A percentile compares a stretch with the other conserved stretches of the same genome.
Conservation (phyloP, 352 stramenopile genomes). For the Phytophthora brassicae region DNA sequence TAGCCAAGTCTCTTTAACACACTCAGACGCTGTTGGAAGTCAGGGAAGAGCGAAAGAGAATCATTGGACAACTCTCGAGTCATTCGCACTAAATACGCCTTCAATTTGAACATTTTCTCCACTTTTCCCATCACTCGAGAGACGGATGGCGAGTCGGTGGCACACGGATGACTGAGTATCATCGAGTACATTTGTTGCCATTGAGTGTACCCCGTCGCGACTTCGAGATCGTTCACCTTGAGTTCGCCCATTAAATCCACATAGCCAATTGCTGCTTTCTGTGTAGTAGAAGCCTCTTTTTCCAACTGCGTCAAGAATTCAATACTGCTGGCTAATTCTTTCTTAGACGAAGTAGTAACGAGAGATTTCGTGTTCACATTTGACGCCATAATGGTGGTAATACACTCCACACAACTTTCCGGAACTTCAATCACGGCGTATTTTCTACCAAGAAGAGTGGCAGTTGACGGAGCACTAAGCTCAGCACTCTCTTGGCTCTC, state of each 20-base stretch:
- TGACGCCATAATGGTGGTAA: slow-evolving; percentile 47
- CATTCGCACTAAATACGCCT: slow-evolving; percentile 64
- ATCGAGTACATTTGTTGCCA: slow-evolving; percentile 63
- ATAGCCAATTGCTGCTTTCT: slow-evolving; percentile 50
- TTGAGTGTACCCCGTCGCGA: slow-evolving; percentile 59
- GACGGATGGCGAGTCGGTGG: slow-evolving; percentile 30
- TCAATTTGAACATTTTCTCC: slow-evolving; percentile 74
- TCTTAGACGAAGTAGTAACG: slow-evolving; percentile 62
- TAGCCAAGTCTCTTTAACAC: slow-evolving; percentile 95
- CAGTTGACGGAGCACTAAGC: slow-evolving; percentile 56
- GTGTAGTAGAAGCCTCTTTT: slow-evolving; percentile 47
- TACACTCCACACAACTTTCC: slow-evolving; percentile 74
- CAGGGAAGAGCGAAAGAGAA: slow-evolving; percentile 94
- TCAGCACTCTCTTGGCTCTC: slow-evolving; percentile 42
- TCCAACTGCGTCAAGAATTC: slow-evolving; percentile 80
- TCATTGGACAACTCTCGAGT: slow-evolving; percentile 81
- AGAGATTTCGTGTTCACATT: slow-evolving; percentile 68
- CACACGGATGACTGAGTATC: slow-evolving; percentile 56
- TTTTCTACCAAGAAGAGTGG: slow-evolving; percentile 57
- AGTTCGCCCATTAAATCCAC: slow-evolving; percentile 77
- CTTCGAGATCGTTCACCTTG: slow-evolving; percentile 80
- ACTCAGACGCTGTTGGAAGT: slow-evolving; percentile 95
- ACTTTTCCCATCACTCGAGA: slow-evolving; percentile 69
- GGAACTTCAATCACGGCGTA: slow-evolving; percentile 77
- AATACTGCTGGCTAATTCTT: slow-evolving; percentile 70